These are phyloP conservation scores for Skeletonema menzelii DNA, from an alignment of 108 stramenopile genomes.

Conservation along the genomic window DNA sequence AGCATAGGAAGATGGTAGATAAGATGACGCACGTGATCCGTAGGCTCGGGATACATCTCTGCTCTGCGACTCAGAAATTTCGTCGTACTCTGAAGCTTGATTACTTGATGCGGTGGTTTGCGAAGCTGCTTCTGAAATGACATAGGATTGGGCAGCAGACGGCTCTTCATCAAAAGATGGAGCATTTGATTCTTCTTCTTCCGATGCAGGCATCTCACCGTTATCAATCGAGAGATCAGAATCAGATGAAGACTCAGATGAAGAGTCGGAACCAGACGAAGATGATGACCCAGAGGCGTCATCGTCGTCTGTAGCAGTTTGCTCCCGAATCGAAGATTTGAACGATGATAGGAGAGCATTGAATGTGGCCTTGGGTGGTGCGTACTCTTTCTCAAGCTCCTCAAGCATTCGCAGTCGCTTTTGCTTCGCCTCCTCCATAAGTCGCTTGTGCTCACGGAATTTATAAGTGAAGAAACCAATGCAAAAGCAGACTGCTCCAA, in stretches of 20 bases:
- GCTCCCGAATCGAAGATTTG: background rate
- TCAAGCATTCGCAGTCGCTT: background rate
- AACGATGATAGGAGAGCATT: background rate
- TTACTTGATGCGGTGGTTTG: background rate
- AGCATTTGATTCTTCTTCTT: background rate
- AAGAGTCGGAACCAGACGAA: background rate
- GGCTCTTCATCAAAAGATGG: background rate
- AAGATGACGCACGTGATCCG: background rate
- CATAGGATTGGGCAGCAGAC: too few relatives aligned
- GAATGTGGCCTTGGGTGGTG: background rate
- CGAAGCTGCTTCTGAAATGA: background rate
- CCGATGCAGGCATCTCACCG: background rate
- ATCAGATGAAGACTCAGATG: background rate
- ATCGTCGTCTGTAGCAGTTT: background rate
- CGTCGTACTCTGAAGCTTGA: background rate
- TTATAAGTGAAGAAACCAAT: conserved; percentile 4
- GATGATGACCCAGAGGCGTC: background rate
- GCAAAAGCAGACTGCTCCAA: conserved; percentile 3
- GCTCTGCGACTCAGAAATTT: background rate
- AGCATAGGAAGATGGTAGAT: background rate
- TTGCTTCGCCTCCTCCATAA: conserved; percentile 4
- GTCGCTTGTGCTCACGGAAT: background rate
- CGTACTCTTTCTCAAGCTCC: background rate
- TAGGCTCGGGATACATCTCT: background rate
- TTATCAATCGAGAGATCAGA: background rate